A percentile compares a stretch with the other conserved stretches of the same genome.
phyloP scores from a whole-genome alignment of 1,284 basidiomycete species.

The Puccinia polysora region DNA sequence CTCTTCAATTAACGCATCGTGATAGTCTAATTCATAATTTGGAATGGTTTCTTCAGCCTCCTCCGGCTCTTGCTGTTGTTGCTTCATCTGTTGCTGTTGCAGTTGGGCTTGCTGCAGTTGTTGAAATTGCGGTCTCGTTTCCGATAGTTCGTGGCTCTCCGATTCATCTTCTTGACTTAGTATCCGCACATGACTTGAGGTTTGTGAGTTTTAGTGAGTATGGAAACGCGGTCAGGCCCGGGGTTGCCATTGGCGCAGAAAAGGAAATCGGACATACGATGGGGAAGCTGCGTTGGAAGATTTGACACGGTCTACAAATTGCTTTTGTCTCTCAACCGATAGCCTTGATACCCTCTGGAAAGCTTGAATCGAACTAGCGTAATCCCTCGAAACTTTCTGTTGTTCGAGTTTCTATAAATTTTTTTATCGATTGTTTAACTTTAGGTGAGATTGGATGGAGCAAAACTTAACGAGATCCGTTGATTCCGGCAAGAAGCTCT shows the following conservation, averaged over 20 bases:
- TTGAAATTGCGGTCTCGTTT: constrained; percentile 25
- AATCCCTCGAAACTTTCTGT: constrained; percentile 61
- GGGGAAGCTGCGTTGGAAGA: constrained; percentile 53
- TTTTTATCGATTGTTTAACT: background rate
- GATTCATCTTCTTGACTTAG: constrained; percentile 17
- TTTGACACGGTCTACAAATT: constrained; percentile 74
- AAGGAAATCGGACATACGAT: constrained; percentile 66
- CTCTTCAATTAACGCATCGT: constrained; percentile 91
- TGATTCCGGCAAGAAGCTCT: constrained; percentile 36
- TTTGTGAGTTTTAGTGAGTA: no score
- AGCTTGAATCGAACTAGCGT: constrained; percentile 77
- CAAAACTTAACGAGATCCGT: background rate
- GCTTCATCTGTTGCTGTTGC: constrained; percentile 50
- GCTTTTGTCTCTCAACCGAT: constrained; percentile 78
- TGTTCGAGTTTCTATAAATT: constrained; percentile 38
- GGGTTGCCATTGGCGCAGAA: constrained; percentile 58
- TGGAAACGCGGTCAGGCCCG: constrained; percentile 57
- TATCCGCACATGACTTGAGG: constrained; percentile 11
- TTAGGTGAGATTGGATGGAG: background rate
- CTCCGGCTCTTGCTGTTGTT: constrained; percentile 51
- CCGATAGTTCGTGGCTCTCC: constrained; percentile 39
- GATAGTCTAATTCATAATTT: constrained; percentile 88
- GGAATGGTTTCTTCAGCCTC: constrained; percentile 51
- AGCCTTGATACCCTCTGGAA: constrained; percentile 88
- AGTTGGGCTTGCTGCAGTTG: constrained; percentile 16